phyloP scores from a whole-genome alignment of 2,329 filamentous ascomycete genomes.

The Aschersonia sp. region DNA sequence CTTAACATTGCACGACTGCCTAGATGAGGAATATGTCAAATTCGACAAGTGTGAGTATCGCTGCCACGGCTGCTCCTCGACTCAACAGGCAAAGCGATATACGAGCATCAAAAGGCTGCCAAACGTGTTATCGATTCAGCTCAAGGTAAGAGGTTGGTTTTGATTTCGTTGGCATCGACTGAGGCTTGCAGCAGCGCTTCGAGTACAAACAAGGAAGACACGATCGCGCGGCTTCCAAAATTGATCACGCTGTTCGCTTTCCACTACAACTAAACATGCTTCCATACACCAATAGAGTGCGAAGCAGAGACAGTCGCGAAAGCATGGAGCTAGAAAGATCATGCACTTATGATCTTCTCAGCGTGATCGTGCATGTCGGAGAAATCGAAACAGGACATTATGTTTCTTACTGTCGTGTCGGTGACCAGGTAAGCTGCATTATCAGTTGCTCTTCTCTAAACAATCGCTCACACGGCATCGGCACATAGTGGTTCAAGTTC shows the following conservation, averaged over 20 bases:
- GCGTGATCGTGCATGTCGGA: conserved; percentile 84
- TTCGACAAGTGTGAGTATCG: conserved; percentile 82
- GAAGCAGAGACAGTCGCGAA: conserved; percentile 33
- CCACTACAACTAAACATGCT: conserved; percentile 79
- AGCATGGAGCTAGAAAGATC: conserved; percentile 45
- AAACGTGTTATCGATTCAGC: conserved; percentile 79
- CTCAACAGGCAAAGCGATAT: conserved; percentile 70
- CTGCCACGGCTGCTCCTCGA: conserved; percentile 64
- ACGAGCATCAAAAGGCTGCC: conserved; percentile 73
- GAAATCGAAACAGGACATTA: conserved; percentile 90
- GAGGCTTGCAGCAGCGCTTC: conserved; percentile 36
- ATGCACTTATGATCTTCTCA: conserved; percentile 74
- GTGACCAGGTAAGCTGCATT: conserved; percentile 38
- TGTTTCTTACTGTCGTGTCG: conserved; percentile 73
- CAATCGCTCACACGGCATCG: background rate
- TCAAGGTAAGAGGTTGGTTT: conserved; percentile 49
- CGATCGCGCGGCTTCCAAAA: conserved; percentile 65
- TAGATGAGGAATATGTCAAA: conserved; percentile 75
- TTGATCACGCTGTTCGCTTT: conserved; percentile 76
- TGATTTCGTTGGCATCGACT: background rate
- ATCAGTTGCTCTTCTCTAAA: conserved; percentile 3
- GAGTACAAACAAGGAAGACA: conserved; percentile 54
- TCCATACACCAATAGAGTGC: conserved; percentile 65
- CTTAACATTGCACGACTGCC: conserved; percentile 52
- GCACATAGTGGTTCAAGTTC: conserved; percentile 73